phyloP scores from a whole-genome alignment of 768 basidiomycete species.

The Psilocybe cubensis region DNA sequence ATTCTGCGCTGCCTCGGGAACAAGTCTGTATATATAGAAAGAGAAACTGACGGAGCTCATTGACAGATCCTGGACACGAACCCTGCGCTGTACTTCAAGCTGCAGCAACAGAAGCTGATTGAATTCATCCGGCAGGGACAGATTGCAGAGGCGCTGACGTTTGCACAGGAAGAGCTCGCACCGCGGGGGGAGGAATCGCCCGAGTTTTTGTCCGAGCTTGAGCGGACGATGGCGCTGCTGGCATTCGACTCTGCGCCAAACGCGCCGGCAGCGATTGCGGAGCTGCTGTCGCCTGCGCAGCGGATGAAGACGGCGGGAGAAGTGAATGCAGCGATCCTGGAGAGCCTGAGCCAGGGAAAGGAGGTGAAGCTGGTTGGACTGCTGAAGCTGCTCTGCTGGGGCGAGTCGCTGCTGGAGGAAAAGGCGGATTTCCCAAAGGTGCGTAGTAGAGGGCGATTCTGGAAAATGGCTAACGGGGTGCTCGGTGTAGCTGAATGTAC shows the following conservation, averaged over 20 bases:
- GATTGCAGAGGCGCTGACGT: conserved; percentile 79
- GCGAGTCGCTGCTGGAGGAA: conserved; percentile 78
- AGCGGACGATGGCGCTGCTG: conserved; percentile 92
- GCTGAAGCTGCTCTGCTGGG: conserved; percentile 87
- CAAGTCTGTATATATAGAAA: conserved; percentile 12
- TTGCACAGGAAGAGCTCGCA: conserved; percentile 93
- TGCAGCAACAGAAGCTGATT: conserved; percentile 95
- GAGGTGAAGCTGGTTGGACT: conserved; percentile 88
- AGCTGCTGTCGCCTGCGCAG: conserved; percentile 84
- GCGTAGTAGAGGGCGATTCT: conserved; percentile 24
- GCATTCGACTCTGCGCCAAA: conserved; percentile 72
- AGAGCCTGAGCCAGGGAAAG: conserved; percentile 88
- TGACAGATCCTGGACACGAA: conserved; percentile 94
- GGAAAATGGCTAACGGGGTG: conserved; percentile 14
- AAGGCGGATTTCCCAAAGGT: conserved; percentile 83
- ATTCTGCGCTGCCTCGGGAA: conserved; percentile 31
- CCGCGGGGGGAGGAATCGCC: conserved; percentile 95
- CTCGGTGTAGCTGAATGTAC: conserved; percentile 31
- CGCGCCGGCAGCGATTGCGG: conserved; percentile 69
- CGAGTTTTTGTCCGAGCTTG: conserved; percentile 89
- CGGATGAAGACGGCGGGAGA: conserved; percentile 94
- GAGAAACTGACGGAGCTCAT: conserved; percentile 22
- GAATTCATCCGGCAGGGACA: conserved; percentile 88
- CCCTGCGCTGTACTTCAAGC: conserved; percentile 89
- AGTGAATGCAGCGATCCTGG: conserved; percentile 94